These are phyloP conservation scores for Phaeosphaeria sp. DNA, from an alignment of 2,329 filamentous ascomycete species.

Conservation along the genomic window DNA sequence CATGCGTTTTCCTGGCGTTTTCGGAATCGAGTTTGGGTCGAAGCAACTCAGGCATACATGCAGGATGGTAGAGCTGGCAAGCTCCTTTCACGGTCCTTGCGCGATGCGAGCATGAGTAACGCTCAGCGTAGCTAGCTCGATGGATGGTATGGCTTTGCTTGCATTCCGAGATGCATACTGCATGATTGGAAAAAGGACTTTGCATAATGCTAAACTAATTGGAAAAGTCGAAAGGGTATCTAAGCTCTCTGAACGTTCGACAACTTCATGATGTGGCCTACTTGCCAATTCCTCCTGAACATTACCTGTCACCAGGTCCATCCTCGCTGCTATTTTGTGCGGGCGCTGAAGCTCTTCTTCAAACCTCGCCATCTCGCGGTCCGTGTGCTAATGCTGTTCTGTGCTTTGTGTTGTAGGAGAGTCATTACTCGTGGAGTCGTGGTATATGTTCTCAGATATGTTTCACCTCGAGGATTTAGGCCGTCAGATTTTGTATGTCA, in stretches of 20 bases:
- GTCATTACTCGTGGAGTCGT: constrained; percentile 1
- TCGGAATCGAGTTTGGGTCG: neutral
- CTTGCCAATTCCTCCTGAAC: neutral
- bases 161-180: neutral
- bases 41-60: no score
- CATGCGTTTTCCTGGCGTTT: no score
- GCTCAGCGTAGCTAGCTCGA: no score
- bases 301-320: neutral
- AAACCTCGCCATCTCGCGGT: neutral
- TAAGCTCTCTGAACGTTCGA: constrained; percentile 12
- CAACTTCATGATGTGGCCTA: neutral
- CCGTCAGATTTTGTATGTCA: neutral
- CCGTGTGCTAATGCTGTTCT: neutral
- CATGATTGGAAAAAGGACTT: neutral
- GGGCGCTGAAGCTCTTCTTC: neutral
- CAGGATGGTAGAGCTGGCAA: no score
- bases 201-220: neutral
- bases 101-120: no score
- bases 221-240: constrained; percentile 21
- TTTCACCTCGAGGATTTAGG: neutral
- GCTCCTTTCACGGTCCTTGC: no score
- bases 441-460: neutral
- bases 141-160: neutral
- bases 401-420: neutral
- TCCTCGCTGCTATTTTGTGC: neutral